Percentiles rank a stretch among this genome's conserved stretches.
phyloP scores from a whole-genome alignment of 768 basidiomycete genomes.

The Holtermanniella nyarrowii region DNA sequence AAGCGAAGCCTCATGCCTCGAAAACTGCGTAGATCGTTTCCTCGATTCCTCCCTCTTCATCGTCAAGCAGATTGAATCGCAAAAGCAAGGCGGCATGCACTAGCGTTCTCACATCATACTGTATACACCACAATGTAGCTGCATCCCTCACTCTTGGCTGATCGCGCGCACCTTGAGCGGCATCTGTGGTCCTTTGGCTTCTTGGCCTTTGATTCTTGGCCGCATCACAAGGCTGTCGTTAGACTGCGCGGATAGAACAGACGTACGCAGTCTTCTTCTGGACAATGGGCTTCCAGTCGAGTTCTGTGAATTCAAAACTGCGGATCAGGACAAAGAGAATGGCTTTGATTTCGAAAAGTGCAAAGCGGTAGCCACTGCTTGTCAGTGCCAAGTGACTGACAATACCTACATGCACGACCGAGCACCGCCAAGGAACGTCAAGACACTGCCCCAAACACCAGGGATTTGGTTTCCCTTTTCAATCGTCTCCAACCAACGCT shows the following conservation, averaged over 20 bases:
- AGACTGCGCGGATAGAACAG: background rate
- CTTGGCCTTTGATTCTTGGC: slow-evolving; percentile 25
- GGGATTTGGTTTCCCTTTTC: slow-evolving; percentile 19
- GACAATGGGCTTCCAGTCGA: slow-evolving; percentile 28
- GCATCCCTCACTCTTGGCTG: background rate
- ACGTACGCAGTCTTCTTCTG: slow-evolving; percentile 36
- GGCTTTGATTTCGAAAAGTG: slow-evolving; percentile 39
- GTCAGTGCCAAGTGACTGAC: background rate
- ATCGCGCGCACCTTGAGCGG: slow-evolving; percentile 21
- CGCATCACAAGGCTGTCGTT: slow-evolving; percentile 32
- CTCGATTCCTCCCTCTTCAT: slow-evolving; percentile 75
- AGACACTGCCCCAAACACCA: slow-evolving; percentile 38
- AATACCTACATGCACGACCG: slow-evolving; percentile 23
- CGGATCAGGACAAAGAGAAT: slow-evolving; percentile 39
- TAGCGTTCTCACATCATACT: background rate
- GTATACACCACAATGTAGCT: background rate
- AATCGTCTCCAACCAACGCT: slow-evolving; percentile 9
- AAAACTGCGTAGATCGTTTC: slow-evolving; percentile 86
- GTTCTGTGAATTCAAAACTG: slow-evolving; percentile 33
- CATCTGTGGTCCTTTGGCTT: slow-evolving; percentile 38
- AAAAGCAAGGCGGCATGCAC: slow-evolving; percentile 13
- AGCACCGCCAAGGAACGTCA: slow-evolving; percentile 39
- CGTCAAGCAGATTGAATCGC: slow-evolving; percentile 53
- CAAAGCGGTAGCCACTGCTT: slow-evolving; percentile 40
- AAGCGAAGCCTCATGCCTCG: slow-evolving; percentile 67